Conservation (phyloP, 1,139 yeast species). For the Tardiomyces blankii region DNA sequence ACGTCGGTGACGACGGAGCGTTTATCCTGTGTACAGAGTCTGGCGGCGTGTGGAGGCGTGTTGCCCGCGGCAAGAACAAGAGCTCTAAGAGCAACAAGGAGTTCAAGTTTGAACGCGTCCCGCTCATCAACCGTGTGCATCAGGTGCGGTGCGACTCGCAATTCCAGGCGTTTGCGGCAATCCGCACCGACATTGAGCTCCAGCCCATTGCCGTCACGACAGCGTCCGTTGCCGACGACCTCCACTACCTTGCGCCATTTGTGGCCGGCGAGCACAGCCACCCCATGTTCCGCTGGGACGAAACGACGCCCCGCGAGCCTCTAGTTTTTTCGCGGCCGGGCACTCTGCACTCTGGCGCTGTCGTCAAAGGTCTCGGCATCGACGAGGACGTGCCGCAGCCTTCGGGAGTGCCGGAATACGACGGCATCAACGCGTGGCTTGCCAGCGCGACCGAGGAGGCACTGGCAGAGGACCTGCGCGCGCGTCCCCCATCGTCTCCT, state of each 20-base stretch:
- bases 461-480: background rate
- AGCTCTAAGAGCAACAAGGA: slow-evolving; percentile 16
- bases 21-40: slow-evolving; percentile 53
- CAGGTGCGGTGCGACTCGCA: slow-evolving; percentile 55
- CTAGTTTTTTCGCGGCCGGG: background rate
- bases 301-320: background rate
- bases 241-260: slow-evolving; percentile 18
- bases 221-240: slow-evolving; percentile 14
- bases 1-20: slow-evolving; percentile 59
- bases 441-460: background rate
- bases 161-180: slow-evolving; percentile 58
- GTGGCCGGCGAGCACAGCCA: slow-evolving; percentile 3
- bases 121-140: slow-evolving; percentile 41
- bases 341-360: background rate
- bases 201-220: slow-evolving; percentile 7
- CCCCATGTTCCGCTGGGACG: background rate
- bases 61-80: slow-evolving; percentile 20
- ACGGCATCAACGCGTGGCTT: background rate
- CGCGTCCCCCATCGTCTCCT: background rate
- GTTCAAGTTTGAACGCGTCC: slow-evolving; percentile 45
- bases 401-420: background rate
- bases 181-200: slow-evolving; percentile 41
- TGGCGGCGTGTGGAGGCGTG: slow-evolving; percentile 48
- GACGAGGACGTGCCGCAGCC: background rate
- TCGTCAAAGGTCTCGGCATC: background rate